These are phyloP conservation scores for Pseudogymnoascus destructans DNA, from an alignment of 2,329 filamentous ascomycete species.

Conservation along the genomic window DNA sequence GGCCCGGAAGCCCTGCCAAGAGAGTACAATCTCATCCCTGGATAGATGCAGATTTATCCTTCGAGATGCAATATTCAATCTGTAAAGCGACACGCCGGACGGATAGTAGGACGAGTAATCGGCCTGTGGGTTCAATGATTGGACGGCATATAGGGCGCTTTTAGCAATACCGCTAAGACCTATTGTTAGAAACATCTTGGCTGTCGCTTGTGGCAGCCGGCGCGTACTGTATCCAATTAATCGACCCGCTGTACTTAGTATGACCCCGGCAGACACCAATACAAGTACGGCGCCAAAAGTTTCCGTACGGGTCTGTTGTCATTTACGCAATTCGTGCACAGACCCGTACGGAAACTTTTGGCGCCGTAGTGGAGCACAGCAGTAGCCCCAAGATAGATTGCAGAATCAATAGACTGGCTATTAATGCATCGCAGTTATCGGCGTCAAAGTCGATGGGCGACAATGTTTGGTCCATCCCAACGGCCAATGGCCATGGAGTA, in stretches of 20 bases:
- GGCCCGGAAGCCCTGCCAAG: not conserved
- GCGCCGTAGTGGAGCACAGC: too few relatives aligned
- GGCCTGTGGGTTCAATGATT: not conserved
- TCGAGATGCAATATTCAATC: constrained; percentile 5
- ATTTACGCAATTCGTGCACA: too few relatives aligned
- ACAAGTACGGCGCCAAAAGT: too few relatives aligned
- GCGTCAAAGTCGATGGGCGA: constrained; percentile 5
- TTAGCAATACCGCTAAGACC: not conserved
- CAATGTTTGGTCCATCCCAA: not conserved
- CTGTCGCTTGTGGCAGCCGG: constrained; percentile 3
- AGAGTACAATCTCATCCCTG: not conserved
- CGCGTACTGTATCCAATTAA: constrained; percentile 1
- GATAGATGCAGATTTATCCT: not conserved
- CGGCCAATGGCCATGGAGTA: not conserved
- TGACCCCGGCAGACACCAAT: not conserved
- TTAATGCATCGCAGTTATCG: not conserved
- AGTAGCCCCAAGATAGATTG: not conserved
- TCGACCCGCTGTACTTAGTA: not conserved
- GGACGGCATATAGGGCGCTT: not conserved
- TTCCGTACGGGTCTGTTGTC: too few relatives aligned
- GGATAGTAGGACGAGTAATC: not conserved
- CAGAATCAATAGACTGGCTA: constrained; percentile 4
- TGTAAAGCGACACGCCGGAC: constrained; percentile 5
- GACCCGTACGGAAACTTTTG: too few relatives aligned
- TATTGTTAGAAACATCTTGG: constrained; percentile 6